A percentile compares a stretch with the other conserved stretches of the same genome.
Conservation (phyloP, 2,329 filamentous ascomycete genomes). For the Hypoxylon sp. region DNA sequence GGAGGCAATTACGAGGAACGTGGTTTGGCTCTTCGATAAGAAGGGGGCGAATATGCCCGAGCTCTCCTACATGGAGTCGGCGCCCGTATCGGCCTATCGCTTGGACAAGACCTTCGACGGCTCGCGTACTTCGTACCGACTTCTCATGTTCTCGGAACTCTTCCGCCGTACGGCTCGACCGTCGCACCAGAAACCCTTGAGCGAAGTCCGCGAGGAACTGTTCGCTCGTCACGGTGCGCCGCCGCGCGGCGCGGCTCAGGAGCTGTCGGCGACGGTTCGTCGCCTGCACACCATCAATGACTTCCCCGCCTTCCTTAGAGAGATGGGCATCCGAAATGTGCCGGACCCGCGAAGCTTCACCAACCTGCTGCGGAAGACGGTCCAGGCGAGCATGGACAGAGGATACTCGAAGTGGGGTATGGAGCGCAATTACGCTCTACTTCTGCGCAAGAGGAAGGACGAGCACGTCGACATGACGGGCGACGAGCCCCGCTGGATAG, state of each 20-base stretch:
- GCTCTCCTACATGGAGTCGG: conserved; percentile 59
- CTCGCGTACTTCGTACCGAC: conserved; percentile 60
- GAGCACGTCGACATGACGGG: conserved; percentile 25
- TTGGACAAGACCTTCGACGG: conserved; percentile 60
- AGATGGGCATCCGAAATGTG: conserved; percentile 55
- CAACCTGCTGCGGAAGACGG: conserved; percentile 51
- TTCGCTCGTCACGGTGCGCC: conserved; percentile 61
- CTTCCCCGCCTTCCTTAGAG: conserved; percentile 57
- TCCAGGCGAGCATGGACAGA: conserved; percentile 49
- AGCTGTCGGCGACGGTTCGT: conserved; percentile 58
- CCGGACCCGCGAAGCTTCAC: conserved; percentile 49
- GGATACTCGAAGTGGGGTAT: conserved; percentile 51
- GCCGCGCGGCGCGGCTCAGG: conserved; percentile 54
- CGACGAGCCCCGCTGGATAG: conserved; percentile 10
- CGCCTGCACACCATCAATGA: conserved; percentile 56
- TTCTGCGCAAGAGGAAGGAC: conserved; percentile 40
- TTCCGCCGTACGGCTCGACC: conserved; percentile 60
- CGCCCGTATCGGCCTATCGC: conserved; percentile 58
- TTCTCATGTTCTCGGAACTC: conserved; percentile 65
- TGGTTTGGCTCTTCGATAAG: conserved; percentile 62
- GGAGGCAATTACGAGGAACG: conserved; percentile 63
- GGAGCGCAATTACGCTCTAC: conserved; percentile 30
- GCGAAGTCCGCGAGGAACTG: conserved; percentile 57
- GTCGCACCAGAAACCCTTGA: conserved; percentile 51
- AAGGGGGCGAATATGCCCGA: conserved; percentile 55